Percentiles rank a stretch among this genome's conserved stretches.
These are phyloP conservation scores for Eremochloa ophiuroides DNA, from an alignment of 176 grass and related monocot genomes.

Conservation along the genomic window DNA sequence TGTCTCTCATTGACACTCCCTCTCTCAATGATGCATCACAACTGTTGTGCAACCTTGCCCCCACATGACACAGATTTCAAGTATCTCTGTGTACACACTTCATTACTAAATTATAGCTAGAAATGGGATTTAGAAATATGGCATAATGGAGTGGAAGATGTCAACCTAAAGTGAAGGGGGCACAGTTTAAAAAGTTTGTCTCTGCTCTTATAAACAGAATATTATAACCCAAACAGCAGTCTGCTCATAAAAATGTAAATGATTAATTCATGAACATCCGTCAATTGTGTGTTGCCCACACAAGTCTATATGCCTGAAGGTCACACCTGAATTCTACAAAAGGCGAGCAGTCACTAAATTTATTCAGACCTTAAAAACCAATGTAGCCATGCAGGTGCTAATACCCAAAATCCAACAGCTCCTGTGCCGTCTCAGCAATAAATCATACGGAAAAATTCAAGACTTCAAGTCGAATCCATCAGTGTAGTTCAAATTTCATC, in stretches of 20 bases:
- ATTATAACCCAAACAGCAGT: constrained; percentile 16
- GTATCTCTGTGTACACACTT: constrained; percentile 16
- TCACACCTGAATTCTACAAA: background rate
- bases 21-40: constrained; percentile 36
- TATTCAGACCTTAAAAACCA: constrained; percentile 21
- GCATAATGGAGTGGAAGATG: constrained; percentile 15
- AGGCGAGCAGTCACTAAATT: constrained; percentile 6
- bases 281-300: background rate
- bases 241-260: background rate
- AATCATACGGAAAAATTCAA: background rate
- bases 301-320: constrained; percentile 17
- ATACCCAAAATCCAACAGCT: constrained; percentile 21
- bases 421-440: constrained; percentile 10
- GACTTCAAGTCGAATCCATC: background rate
- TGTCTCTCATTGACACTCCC: constrained; percentile 35
- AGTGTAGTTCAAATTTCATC: constrained; percentile 12
- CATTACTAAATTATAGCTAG: constrained; percentile 22
- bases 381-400: background rate
- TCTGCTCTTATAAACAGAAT: constrained; percentile 40
- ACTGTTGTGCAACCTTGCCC: constrained; percentile 33
- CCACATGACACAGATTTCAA: constrained; percentile 58
- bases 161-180: constrained; percentile 30
- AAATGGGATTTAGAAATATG: constrained; percentile 10
- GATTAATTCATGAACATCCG: background rate
- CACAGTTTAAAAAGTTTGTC: constrained; percentile 1